These are phyloP conservation scores for Podospora tetraspora DNA, from an alignment of 495 filamentous ascomycete species.

Conservation along the genomic window DNA sequence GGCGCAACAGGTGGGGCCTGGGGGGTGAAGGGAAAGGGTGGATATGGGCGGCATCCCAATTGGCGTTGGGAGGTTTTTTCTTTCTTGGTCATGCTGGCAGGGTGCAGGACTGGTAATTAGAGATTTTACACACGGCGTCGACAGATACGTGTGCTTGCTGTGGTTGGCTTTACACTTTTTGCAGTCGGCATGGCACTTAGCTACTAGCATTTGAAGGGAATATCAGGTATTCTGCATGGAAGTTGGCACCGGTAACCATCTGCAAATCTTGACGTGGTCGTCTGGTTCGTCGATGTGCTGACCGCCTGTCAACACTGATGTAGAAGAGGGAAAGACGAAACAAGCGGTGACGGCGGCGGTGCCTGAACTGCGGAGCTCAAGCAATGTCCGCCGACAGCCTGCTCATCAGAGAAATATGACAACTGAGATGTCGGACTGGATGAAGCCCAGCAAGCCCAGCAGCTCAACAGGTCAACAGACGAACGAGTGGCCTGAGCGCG, in stretches of 20 bases:
- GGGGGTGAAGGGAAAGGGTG: neutral
- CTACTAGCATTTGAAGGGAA: neutral
- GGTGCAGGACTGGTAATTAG: neutral
- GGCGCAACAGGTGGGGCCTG: neutral
- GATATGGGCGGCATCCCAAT: neutral
- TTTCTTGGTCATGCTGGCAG: neutral
- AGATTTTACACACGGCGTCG: neutral
- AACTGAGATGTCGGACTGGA: conserved; percentile 16
- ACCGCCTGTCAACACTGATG: neutral
- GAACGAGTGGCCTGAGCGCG: conserved; percentile 41
- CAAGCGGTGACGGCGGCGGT: neutral
- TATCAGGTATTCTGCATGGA: neutral
- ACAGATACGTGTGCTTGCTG: neutral
- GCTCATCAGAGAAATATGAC: conserved; percentile 5
- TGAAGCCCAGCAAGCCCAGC: neutral
- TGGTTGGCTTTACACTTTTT: neutral
- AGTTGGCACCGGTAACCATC: neutral
- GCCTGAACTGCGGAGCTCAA: neutral
- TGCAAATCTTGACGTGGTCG: neutral
- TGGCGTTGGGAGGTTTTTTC: neutral
- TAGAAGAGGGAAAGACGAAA: neutral
- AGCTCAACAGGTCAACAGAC: conserved; percentile 19
- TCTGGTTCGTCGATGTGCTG: neutral
- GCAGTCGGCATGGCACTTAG: neutral
- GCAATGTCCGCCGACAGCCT: neutral